Conservation (phyloP, 768 basidiomycete genomes). For the Hericium erinaceus region DNA sequence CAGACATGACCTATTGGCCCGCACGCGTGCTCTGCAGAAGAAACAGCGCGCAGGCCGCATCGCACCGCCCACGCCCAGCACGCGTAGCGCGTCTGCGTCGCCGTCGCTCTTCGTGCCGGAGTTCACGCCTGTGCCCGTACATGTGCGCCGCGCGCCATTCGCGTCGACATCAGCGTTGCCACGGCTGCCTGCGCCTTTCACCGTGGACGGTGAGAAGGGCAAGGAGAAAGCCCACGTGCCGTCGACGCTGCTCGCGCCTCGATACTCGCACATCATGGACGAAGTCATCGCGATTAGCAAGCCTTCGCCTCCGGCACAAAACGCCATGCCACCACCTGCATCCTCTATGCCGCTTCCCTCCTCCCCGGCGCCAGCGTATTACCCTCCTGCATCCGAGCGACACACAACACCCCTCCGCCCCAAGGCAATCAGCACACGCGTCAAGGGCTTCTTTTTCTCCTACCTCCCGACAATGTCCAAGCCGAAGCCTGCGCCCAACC, state of each 20-base stretch:
- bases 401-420: neutral
- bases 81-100: constrained; percentile 19
- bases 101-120: constrained; percentile 37
- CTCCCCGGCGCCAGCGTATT: neutral
- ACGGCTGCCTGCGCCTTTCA: constrained; percentile 19
- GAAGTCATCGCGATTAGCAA: constrained; percentile 35
- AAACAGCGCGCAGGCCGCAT: constrained; percentile 50
- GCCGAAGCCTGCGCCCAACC: constrained; percentile 18
- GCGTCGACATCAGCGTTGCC: constrained; percentile 11
- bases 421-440: constrained; percentile 23
- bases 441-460: constrained; percentile 51
- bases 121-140: constrained; percentile 35
- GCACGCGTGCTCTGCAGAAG: constrained; percentile 46
- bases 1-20: constrained; percentile 43
- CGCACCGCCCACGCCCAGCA: constrained; percentile 45
- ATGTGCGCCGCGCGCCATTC: constrained; percentile 5
- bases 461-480: constrained; percentile 47
- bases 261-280: constrained; percentile 50
- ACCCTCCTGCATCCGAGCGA: neutral
- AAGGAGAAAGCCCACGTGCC: constrained; percentile 22
- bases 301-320: constrained; percentile 2
- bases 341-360: neutral
- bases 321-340: neutral
- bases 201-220: constrained; percentile 14
- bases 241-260: constrained; percentile 37